Base-by-base conservation (phyloP, 2,329 filamentous ascomycete genomes). In the Fusarium sp. region DNA sequence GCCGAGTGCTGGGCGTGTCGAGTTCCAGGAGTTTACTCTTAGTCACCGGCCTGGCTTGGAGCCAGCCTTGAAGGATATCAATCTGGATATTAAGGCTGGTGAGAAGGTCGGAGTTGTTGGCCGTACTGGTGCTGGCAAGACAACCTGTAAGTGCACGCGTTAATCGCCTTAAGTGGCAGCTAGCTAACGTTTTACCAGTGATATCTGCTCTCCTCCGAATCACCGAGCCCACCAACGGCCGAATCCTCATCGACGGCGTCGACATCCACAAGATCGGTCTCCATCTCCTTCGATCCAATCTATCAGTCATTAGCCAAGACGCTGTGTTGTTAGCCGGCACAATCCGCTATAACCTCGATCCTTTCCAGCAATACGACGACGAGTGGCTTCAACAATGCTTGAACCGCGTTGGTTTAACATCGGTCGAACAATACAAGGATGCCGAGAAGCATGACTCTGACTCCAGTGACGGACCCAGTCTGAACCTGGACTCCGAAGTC, bases 261-360 rank as follows among this genome's bases (percentile, higher is more conserved):
- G 65, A 69, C 25, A 61, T 69, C 13, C 65, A 69, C 9, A 65
- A 60, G 4, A n/a, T 69, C 1, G 65, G 65, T 0, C 60, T 69
- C 0, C 65, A 69, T 12, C 41, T 69, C 5, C 45, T 69, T 5
- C 65, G 65, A 18, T 69, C 65, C 18, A 56, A 16, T 22, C 2
- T 69, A 11, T 69, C 65, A 7, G 65, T 69, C 5, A 69, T 69
- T 9, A 69, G 65, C n/a, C 65, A 69, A 34, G 65, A 69, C 22
- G 65, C 65, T 0, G 55, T 69, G 5, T 55, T 69, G n/a, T 22
- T 69, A 7, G 65, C 60, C 3, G 65, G 65, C 0, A 69, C 65
- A 0, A 69, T 69, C 5, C 48, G 65, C 16, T 69, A 69, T 8
- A 69, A 69, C 15, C 53, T 69, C 8, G 65, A 69, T 7, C 65